A percentile compares a stretch with the other conserved stretches of the same genome.
These are phyloP conservation scores for Aspergillus diversus DNA, from an alignment of 495 filamentous ascomycete genomes.

Conservation along the genomic window DNA sequence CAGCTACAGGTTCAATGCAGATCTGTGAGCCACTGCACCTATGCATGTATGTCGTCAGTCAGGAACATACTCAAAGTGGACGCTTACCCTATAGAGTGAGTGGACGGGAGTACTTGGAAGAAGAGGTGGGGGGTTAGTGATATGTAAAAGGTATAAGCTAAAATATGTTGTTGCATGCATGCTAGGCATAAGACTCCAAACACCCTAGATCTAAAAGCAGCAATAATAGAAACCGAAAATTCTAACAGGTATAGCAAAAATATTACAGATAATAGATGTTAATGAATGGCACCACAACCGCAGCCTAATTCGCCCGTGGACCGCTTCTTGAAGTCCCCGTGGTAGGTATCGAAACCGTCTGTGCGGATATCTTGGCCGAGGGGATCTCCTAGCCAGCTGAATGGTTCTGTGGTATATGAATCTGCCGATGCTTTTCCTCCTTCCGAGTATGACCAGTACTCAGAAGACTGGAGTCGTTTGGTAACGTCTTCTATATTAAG, in stretches of 20 bases:
- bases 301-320: conserved; percentile 37
- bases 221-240: too few species aligned
- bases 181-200: background rate
- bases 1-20: too few species aligned
- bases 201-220: background rate
- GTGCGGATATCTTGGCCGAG: conserved; percentile 40
- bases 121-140: too few species aligned
- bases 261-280: conserved; percentile 6
- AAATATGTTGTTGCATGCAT: background rate
- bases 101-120: too few species aligned
- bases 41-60: too few species aligned
- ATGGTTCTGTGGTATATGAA: conserved; percentile 12
- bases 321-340: conserved; percentile 54
- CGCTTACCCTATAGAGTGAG: too few species aligned
- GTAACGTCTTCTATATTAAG: conserved; percentile 79
- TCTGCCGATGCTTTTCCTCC: conserved; percentile 18
- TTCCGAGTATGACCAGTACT: conserved; percentile 24
- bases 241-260: too few species aligned
- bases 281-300: conserved; percentile 44
- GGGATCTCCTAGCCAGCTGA: conserved; percentile 49
- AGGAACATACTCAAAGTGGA: too few species aligned
- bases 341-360: conserved; percentile 51
- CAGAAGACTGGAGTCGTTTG: conserved; percentile 66
- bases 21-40: too few species aligned
- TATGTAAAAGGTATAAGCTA: too few species aligned